These are phyloP conservation scores for Vicia sativa DNA, from an alignment of 306 rosid genomes.

Conservation along the genomic window DNA sequence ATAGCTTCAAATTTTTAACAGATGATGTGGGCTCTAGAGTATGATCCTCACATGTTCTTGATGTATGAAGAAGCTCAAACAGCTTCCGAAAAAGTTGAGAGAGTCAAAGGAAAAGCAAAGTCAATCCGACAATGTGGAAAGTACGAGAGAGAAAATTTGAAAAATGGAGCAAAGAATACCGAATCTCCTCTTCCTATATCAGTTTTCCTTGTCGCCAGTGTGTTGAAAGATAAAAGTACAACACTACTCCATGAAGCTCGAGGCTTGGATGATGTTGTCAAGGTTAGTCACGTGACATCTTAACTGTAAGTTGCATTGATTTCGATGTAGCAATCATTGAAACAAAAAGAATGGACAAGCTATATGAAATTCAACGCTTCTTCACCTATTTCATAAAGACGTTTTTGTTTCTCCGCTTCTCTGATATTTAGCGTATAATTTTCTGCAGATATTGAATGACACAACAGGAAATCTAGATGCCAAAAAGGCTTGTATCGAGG, in stretches of 20 bases:
- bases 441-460: slow-evolving; percentile 86
- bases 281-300: slow-evolving; percentile 59
- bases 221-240: slow-evolving; percentile 86
- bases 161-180: slow-evolving; percentile 60
- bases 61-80: slow-evolving; percentile 70
- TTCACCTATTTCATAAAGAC: slow-evolving; percentile 10
- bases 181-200: slow-evolving; percentile 89
- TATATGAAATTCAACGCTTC: not conserved
- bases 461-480: slow-evolving; percentile 92
- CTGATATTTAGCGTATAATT: slow-evolving; percentile 13
- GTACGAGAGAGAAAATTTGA: slow-evolving; percentile 82
- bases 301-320: slow-evolving; percentile 25
- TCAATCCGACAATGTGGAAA: slow-evolving; percentile 86
- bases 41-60: slow-evolving; percentile 72
- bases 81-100: slow-evolving; percentile 47
- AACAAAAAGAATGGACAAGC: slow-evolving; percentile 9
- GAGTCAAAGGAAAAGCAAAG: slow-evolving; percentile 69
- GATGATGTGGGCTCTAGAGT: slow-evolving; percentile 99
- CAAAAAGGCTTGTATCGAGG: slow-evolving; percentile 91
- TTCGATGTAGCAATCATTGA: slow-evolving; percentile 10
- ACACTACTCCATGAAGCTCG: slow-evolving; percentile 85
- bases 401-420: slow-evolving; percentile 13
- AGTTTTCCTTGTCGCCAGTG: slow-evolving; percentile 94
- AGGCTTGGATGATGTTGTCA: slow-evolving; percentile 93
- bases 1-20: slow-evolving; percentile 46